Base-by-base conservation (phyloP, 805 yeast genomes). In the Candida schatavii region DNA sequence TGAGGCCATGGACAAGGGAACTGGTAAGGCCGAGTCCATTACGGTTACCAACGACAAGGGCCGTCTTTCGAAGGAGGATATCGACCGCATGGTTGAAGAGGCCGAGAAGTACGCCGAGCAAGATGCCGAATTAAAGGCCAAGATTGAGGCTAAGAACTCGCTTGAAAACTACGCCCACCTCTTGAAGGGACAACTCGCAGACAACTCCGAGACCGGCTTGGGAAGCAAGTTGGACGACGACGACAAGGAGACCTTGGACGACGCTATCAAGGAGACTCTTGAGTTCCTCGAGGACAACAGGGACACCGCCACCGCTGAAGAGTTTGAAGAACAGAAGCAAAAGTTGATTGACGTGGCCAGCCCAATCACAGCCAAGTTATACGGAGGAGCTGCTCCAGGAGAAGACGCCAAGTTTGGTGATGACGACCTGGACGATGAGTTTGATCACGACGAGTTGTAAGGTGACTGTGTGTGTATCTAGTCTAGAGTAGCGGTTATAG, bases 21-120 rank as follows among this genome's bases (percentile, higher is more conserved):
- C 98, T 55, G 99, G 99, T 77, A 89, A 91, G 75, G 79, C 97
- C 57, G 93, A 96, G 68, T 88, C 91, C 83, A 91, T 93, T 68
- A 91, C 97, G 70, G 93, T 93, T 81, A 88, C 97, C 59, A 91
- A 93, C 85, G 96, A 96, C 66, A 93, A 90, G 68, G 98, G 98
- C 74, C 87, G 96, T 85, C 86, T 91, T 70, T 85, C 97, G 50
- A 80, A 90, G 66, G 89, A 88, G 59, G 98, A 91, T 66, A 91
- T 91, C 57, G 98, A 93, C 77, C 86, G 89, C 88, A 91, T 91
- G 96, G 93, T 91, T 68, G 80, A 80, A 75, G 97, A 93, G 70
- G 98, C 99, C 62, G 99, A 91, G 79, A 88, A 88, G 76, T 93
- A 62, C 46, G 74, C 73, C 55, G 61, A 64, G 50, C 72, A 69